A percentile compares a stretch with the other conserved stretches of the same genome.
Evolutionary conservation across 805 yeast species (phyloP).

Genomic region (Saccharomycopsis sp.): DNA sequence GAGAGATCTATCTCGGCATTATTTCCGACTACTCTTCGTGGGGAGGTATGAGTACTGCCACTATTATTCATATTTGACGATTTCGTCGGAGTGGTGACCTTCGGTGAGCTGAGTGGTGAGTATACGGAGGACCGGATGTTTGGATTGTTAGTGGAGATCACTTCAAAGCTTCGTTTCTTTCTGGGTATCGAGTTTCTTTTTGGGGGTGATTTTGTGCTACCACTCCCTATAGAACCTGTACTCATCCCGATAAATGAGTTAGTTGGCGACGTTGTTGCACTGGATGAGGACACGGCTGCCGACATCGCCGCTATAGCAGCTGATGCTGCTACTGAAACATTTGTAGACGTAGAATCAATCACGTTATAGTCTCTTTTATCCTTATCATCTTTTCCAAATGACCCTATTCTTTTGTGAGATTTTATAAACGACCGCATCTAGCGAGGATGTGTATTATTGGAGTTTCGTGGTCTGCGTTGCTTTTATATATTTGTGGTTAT

Average conservation of each 20-base stretch:
- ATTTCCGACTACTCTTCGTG: neutral
- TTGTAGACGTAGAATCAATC: constrained; percentile 17
- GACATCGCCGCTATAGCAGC: neutral
- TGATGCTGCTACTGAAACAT: constrained; percentile 9
- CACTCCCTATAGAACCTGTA: neutral
- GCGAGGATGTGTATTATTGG: too few species aligned
- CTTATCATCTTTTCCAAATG: constrained; percentile 20
- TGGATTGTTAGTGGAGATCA: constrained; percentile 19
- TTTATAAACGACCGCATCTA: constrained; percentile 20
- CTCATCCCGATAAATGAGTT: neutral
- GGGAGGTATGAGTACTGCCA: neutral
- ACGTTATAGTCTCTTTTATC: constrained; percentile 7
- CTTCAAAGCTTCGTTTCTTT: constrained; percentile 11
- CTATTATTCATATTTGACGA: neutral
- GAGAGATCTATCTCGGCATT: neutral
- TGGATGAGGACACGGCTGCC: too few species aligned
- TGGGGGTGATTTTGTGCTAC: neutral
- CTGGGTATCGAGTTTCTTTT: neutral
- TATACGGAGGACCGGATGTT: neutral
- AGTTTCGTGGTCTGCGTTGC: too few species aligned
- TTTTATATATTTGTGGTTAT: too few species aligned
- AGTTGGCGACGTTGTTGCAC: neutral
- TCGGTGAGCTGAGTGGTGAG: neutral
- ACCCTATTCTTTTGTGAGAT: constrained; percentile 19
- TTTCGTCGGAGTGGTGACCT: neutral